These are phyloP conservation scores for Exophiala sideris DNA, from an alignment of 2,329 filamentous ascomycete genomes.

Conservation along the genomic window DNA sequence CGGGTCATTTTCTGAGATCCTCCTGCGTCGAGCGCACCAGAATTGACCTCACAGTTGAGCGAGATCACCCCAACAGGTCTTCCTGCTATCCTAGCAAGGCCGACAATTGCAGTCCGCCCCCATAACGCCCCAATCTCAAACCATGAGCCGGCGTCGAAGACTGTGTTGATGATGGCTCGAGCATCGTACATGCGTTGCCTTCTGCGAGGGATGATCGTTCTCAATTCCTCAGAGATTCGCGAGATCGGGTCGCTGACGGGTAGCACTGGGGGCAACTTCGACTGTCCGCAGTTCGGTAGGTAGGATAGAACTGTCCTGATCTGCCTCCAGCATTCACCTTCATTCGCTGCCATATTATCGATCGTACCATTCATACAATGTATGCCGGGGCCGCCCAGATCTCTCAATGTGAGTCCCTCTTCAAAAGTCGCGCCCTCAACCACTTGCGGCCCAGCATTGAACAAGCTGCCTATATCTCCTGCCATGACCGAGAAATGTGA, in stretches of 20 bases:
- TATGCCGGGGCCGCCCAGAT: conserved; percentile 59
- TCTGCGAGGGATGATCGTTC: conserved; percentile 57
- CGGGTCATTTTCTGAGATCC: conserved; percentile 60
- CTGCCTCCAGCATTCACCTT: conserved; percentile 60
- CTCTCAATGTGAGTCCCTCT: conserved; percentile 57
- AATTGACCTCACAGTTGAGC: conserved; percentile 59
- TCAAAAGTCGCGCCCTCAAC: conserved; percentile 63
- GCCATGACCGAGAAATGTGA: conserved; percentile 67
- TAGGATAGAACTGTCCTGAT: conserved; percentile 55
- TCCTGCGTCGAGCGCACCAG: conserved; percentile 58
- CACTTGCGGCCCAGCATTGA: conserved; percentile 63
- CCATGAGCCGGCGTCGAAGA: conserved; percentile 56
- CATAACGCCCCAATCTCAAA: conserved; percentile 64
- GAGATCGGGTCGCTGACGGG: conserved; percentile 48
- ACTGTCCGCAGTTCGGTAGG: conserved; percentile 55
- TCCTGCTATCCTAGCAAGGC: conserved; percentile 57
- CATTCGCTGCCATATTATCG: conserved; percentile 60
- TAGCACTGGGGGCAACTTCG: conserved; percentile 50
- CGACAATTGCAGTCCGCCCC: conserved; percentile 60
- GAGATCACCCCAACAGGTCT: conserved; percentile 59
- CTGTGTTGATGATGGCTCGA: conserved; percentile 53
- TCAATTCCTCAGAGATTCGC: conserved; percentile 49
- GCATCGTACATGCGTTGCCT: conserved; percentile 61
- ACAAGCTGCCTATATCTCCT: conserved; percentile 58
- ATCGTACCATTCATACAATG: conserved; percentile 66